Evolutionary conservation across 2,329 filamentous ascomycete species (phyloP).

Genomic region (Sarocladiaceae sp.): DNA sequence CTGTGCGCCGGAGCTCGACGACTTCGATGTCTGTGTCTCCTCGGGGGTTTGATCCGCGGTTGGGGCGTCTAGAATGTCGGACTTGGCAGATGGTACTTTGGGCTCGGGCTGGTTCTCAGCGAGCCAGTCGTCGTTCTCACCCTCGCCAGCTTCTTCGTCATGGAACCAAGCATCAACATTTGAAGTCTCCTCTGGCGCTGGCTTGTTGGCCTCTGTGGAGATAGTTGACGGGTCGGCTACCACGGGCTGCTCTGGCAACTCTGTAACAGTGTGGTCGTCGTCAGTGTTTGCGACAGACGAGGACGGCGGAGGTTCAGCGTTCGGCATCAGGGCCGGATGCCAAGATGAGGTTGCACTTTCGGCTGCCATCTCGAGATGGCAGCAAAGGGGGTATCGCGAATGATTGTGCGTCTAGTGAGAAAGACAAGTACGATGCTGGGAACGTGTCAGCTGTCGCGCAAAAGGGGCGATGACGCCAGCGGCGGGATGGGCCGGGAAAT

Average conservation of each 20-base stretch:
- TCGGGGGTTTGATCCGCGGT: neutral
- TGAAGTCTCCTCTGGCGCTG: neutral
- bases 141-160: constrained; percentile 11
- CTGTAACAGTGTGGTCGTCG: constrained; percentile 8
- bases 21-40: neutral
- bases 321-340: constrained; percentile 36
- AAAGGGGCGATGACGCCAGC: constrained; percentile 8
- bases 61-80: neutral
- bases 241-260: constrained; percentile 10
- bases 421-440: constrained; percentile 1
- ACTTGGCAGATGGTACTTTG: neutral
- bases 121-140: constrained; percentile 18
- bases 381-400: constrained; percentile 7
- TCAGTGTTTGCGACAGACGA: constrained; percentile 6
- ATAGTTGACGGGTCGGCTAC: constrained; percentile 11
- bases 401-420: neutral
- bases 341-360: constrained; percentile 30
- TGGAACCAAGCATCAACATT: constrained; percentile 13
- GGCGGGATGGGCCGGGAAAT: neutral
- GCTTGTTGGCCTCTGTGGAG: neutral
- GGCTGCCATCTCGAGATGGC: constrained; percentile 26
- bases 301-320: constrained; percentile 17
- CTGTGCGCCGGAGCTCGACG: constrained; percentile 28
- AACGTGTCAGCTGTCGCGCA: neutral
- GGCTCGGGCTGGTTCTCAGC: constrained; percentile 14